Percentiles rank a stretch among this genome's conserved stretches.
phyloP scores from a whole-genome alignment of 768 basidiomycete species.

The Tricholoma flavovirens region DNA sequence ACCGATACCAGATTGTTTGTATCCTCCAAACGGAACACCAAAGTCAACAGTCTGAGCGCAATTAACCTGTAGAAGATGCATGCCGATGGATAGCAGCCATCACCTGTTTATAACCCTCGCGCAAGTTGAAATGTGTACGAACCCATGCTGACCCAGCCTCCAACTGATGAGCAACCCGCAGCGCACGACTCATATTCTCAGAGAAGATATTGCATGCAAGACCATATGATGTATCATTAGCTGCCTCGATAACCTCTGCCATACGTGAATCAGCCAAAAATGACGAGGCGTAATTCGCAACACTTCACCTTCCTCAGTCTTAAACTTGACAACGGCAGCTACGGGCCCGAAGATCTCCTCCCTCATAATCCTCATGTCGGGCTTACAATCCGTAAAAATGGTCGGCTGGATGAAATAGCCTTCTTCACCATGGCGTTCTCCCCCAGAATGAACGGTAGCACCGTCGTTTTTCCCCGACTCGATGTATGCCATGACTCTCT shows the following conservation, averaged over 20 bases:
- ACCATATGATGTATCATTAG: constrained; percentile 13
- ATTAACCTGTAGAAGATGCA: constrained; percentile 13
- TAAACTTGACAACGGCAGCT: constrained; percentile 65
- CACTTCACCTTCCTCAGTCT: constrained; percentile 36
- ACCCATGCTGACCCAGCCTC: constrained; percentile 14
- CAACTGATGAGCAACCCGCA: constrained; percentile 14
- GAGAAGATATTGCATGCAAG: constrained; percentile 14
- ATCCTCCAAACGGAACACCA: constrained; percentile 19
- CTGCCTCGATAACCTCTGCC: constrained; percentile 16
- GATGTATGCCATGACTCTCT: constrained; percentile 71
- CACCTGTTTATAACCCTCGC: too few relatives aligned
- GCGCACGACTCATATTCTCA: constrained; percentile 8
- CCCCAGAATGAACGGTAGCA: constrained; percentile 57
- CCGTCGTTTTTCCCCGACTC: constrained; percentile 61
- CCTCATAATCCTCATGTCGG: constrained; percentile 60
- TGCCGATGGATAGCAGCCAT: too few relatives aligned
- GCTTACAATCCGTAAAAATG: constrained; percentile 55
- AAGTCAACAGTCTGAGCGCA: constrained; percentile 1
- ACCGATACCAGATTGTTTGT: constrained; percentile 21
- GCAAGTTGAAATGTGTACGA: neutral
- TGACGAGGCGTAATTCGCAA: neutral
- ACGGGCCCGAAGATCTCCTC: constrained; percentile 82
- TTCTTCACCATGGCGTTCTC: constrained; percentile 45
- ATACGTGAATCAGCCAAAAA: neutral
- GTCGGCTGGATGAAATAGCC: constrained; percentile 72